These are phyloP conservation scores for Penicillium sp. DNA, from an alignment of 2,329 filamentous ascomycete species.

Conservation along the genomic window DNA sequence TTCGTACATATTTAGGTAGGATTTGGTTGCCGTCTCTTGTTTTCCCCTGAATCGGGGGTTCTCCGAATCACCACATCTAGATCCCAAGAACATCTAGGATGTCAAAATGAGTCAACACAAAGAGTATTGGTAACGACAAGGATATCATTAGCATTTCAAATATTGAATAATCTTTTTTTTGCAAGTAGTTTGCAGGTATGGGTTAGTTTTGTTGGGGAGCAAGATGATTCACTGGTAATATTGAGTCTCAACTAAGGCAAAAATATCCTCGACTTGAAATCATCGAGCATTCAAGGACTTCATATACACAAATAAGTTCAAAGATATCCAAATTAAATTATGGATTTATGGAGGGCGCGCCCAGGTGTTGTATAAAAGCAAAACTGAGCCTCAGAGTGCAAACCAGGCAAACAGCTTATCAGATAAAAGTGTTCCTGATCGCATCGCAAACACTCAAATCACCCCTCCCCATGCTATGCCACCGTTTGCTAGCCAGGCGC, in stretches of 20 bases:
- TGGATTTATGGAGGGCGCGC: neutral
- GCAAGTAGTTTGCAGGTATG: neutral
- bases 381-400: conserved; percentile 9
- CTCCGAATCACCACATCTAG: conserved; percentile 1
- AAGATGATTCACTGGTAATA: too few species aligned
- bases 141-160: neutral
- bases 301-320: neutral
- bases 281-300: neutral
- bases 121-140: neutral
- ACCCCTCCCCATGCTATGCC: conserved; percentile 22
- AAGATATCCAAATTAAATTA: neutral
- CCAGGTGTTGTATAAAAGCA: neutral
- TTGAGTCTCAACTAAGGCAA: neutral
- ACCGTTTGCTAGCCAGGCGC: conserved; percentile 9
- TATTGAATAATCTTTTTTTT: neutral
- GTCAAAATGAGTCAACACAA: neutral
- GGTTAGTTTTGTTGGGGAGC: neutral
- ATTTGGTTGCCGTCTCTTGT: neutral
- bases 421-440: conserved; percentile 18
- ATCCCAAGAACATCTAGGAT: neutral
- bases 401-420: conserved; percentile 28
- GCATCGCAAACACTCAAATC: conserved; percentile 12
- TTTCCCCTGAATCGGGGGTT: conserved; percentile 4
- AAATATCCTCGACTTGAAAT: neutral
- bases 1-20: neutral